Evolutionary conservation across 148 eudicot genomes (phyloP).

Genomic region (Cornus controversa): DNA sequence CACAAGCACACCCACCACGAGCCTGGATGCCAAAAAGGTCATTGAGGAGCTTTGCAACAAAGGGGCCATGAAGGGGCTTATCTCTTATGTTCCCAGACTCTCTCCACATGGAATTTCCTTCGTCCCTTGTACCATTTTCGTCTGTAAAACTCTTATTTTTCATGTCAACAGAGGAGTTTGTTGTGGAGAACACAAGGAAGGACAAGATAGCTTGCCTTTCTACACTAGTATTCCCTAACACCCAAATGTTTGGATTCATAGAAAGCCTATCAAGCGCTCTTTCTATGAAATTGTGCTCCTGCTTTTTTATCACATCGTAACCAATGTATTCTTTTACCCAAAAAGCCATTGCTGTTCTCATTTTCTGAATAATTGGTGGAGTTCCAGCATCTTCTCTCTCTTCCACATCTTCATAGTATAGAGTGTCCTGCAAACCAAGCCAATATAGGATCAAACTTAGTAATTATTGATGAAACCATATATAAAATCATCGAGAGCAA

Average conservation of each 20-base stretch:
- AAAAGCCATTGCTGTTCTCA: slow-evolving; percentile 44
- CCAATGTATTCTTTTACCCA: slow-evolving; percentile 51
- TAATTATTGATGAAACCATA: neutral
- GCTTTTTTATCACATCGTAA: slow-evolving; percentile 25
- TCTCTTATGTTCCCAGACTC: slow-evolving; percentile 3
- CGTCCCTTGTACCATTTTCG: neutral
- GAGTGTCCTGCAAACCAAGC: slow-evolving; percentile 26
- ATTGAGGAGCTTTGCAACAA: slow-evolving; percentile 43
- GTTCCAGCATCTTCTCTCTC: slow-evolving; percentile 54
- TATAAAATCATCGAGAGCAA: too few relatives aligned
- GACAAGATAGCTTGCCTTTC: slow-evolving; percentile 32
- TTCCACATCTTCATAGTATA: slow-evolving; percentile 33
- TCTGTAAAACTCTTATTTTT: neutral
- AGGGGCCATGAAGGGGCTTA: slow-evolving; percentile 49
- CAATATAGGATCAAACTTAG: neutral
- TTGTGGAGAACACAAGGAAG: slow-evolving; percentile 34
- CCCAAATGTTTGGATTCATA: slow-evolving; percentile 18
- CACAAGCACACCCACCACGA: slow-evolving; percentile 57
- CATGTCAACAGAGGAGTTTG: neutral
- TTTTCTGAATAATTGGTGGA: slow-evolving; percentile 40
- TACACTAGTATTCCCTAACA: slow-evolving; percentile 24
- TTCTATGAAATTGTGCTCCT: slow-evolving; percentile 24
- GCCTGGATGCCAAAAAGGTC: slow-evolving; percentile 52
- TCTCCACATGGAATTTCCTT: neutral
- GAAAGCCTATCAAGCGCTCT: slow-evolving; percentile 28